These are phyloP conservation scores for Aegilops sharonensis DNA, from an alignment of 176 grass and related monocot genomes.

Conservation along the genomic window DNA sequence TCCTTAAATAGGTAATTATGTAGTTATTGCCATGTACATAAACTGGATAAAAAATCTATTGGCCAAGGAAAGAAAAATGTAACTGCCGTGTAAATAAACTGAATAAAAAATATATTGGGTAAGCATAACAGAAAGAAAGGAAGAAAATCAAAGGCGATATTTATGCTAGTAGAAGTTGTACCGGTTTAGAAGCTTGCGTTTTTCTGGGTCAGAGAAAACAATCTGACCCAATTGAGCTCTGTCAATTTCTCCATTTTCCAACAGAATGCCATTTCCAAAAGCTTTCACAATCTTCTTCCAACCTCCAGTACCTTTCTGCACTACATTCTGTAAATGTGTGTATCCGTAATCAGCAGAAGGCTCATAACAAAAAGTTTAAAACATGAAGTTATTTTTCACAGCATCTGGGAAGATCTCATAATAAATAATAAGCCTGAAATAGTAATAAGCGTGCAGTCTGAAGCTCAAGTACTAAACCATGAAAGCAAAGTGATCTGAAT, in stretches of 20 bases:
- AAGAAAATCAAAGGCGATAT: background rate
- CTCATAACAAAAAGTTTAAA: background rate
- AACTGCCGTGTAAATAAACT: background rate
- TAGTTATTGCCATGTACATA: background rate
- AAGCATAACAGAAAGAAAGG: background rate
- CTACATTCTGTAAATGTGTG: slow-evolving; percentile 64
- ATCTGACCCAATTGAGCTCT: slow-evolving; percentile 77
- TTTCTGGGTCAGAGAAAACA: slow-evolving; percentile 73
- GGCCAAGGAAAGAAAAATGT: background rate
- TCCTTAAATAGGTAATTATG: background rate
- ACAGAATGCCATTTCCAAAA: slow-evolving; percentile 77
- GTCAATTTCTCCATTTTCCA: slow-evolving; percentile 87
- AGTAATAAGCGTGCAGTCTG: background rate
- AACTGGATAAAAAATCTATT: background rate
- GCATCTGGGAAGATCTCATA: background rate
- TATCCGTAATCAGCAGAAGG: slow-evolving; percentile 4
- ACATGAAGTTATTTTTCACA: background rate
- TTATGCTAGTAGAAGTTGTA: slow-evolving; percentile 26
- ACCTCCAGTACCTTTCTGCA: slow-evolving; percentile 68
- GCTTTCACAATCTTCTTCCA: slow-evolving; percentile 88
- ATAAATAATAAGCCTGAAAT: background rate
- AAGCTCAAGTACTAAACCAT: background rate
- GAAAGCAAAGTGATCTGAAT: background rate
- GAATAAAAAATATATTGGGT: background rate
- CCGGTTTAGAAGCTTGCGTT: slow-evolving; percentile 72